These are phyloP conservation scores for Pyrenopolyporus hunteri DNA, from an alignment of 495 filamentous ascomycete species.

Conservation along the genomic window DNA sequence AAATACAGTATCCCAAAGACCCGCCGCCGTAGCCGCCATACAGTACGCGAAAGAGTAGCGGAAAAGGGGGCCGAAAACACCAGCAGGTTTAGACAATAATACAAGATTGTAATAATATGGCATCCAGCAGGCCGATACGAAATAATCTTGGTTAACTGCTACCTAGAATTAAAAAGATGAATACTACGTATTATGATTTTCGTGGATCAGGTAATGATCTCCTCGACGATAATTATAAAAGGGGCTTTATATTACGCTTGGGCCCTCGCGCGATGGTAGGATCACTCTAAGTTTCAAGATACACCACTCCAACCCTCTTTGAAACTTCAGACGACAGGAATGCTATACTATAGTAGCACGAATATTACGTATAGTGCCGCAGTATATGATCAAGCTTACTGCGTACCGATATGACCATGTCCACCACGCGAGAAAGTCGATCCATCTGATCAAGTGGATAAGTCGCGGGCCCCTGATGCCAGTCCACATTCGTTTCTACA, in stretches of 20 bases:
- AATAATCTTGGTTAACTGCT: too few species aligned
- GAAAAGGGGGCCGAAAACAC: too few species aligned
- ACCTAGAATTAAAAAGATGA: too few species aligned
- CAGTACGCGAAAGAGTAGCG: too few species aligned
- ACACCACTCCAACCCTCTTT: conserved; percentile 13
- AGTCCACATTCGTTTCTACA: conserved; percentile 27
- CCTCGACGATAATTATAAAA: conserved; percentile 23
- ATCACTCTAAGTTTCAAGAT: conserved; percentile 36
- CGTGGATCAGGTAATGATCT: conserved; percentile 16
- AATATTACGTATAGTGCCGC: too few species aligned
- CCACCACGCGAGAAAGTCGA: conserved; percentile 35
- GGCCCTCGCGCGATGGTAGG: conserved; percentile 19
- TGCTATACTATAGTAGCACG: conserved; percentile 22
- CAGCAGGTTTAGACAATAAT: too few species aligned
- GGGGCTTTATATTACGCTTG: conserved; percentile 40
- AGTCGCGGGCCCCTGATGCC: conserved; percentile 28
- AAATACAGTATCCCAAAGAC: too few species aligned
- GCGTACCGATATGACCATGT: conserved; percentile 16
- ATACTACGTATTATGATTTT: too few species aligned
- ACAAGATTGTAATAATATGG: too few species aligned
- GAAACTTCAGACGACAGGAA: conserved; percentile 30
- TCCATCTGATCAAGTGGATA: conserved; percentile 27
- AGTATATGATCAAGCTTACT: not conserved
- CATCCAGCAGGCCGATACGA: too few species aligned
- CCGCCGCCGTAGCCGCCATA: too few species aligned